Base-by-base conservation (phyloP, 2,329 filamentous ascomycete species). In the Ceratocystis variospora region DNA sequence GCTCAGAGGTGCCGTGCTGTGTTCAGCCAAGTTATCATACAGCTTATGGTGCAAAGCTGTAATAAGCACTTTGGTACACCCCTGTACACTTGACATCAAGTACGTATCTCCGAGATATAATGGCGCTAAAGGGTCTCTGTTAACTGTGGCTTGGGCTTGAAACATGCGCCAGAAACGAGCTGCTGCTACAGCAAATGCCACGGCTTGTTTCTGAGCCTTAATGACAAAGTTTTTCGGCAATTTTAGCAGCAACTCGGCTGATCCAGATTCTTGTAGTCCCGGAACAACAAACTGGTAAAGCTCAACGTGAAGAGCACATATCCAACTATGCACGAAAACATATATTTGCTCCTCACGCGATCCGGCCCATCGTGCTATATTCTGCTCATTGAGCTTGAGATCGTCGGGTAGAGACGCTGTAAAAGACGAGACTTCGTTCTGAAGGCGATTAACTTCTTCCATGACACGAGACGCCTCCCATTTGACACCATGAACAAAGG, bases 221-320 rank as follows among this genome's bases (percentile, higher is more conserved):
- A 71, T 66, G 2, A 77, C 69, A 63, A 77, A 77, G 37, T 76
- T 74, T 2, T 64, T 66, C 0, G 76, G 76, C 1, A 77, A 70
- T 66, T 73, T 73, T 33, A 71, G 71, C 3, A 75, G 69, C 6
- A 77, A 69, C 3, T 76, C 74, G 8, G 72, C 68, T 3, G 72
- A 72, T 0, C 72, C 71, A 46, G 73, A 72, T 28, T 75, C 75
- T 15, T 72, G 70, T 0, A 76, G 70, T 0, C 74, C 74, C 0
- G 76, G 76, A 5, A 77, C 69, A 15, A 74, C 73, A 66, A 77
- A 76, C 10, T 76, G 72, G 66, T 78, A 78, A 5, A 78, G 69
- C 41, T 77, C 75, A 12, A 77, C 72, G 64, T 77, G 75, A 46
- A 74, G 71, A 5, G 73, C 71, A 31, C 73, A 74, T 19, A 77